These are phyloP conservation scores for Pythium phragmitis DNA, from an alignment of 352 stramenopile genomes.

Conservation along the genomic window DNA sequence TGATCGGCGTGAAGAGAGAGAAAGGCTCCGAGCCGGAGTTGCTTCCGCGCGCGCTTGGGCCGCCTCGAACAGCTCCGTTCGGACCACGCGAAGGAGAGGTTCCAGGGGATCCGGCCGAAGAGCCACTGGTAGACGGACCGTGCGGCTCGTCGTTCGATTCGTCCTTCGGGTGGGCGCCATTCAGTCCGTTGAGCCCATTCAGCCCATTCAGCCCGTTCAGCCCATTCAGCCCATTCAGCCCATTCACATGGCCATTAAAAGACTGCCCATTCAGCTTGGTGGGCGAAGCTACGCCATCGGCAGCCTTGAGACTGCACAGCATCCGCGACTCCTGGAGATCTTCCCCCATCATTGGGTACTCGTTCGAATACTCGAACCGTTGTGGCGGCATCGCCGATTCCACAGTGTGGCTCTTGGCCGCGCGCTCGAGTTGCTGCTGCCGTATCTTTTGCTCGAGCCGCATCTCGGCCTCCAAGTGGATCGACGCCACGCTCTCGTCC, in stretches of 20 bases:
- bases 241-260: slow-evolving; percentile 21
- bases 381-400: slow-evolving; percentile 2
- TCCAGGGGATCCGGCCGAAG: not conserved
- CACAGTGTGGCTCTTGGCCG: not conserved
- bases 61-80: slow-evolving; percentile 26
- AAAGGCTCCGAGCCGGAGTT: slow-evolving; percentile 52
- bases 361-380: slow-evolving; percentile 26
- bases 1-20: slow-evolving; percentile 84
- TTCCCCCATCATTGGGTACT: slow-evolving; percentile 8
- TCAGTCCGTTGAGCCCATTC: slow-evolving; percentile 30
- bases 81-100: slow-evolving; percentile 17
- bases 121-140: not conserved
- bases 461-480: slow-evolving; percentile 81
- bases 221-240: slow-evolving; percentile 28
- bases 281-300: not conserved
- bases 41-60: slow-evolving; percentile 9
- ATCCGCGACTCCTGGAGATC: slow-evolving; percentile 3
- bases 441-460: slow-evolving; percentile 61
- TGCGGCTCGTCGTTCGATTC: not conserved
- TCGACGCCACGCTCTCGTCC: slow-evolving; percentile 63
- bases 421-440: slow-evolving; percentile 32
- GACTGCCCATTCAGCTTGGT: slow-evolving; percentile 23
- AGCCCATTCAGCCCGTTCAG: slow-evolving; percentile 29
- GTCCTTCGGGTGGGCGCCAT: slow-evolving; percentile 16
- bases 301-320: slow-evolving; percentile 14